A percentile compares a stretch with the other conserved stretches of the same genome.
phyloP scores from a whole-genome alignment of 2,329 filamentous ascomycete genomes.

The Phialemoniopsis sp. region DNA sequence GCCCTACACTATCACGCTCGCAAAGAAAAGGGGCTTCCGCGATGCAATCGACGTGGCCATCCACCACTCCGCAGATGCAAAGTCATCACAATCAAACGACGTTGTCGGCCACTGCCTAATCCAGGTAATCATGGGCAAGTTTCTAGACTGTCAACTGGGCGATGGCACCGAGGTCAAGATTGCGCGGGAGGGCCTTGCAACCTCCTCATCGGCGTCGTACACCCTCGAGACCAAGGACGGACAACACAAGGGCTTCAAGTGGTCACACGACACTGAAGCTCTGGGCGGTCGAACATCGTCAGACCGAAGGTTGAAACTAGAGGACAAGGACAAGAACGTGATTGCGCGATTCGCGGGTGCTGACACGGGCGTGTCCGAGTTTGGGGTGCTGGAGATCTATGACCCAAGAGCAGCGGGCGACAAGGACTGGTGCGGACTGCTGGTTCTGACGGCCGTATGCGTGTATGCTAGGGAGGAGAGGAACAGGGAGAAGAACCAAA shows the following conservation, averaged over 20 bases:
- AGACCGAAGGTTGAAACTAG: not conserved
- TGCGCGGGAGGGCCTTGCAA: not conserved
- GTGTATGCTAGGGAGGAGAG: slow-evolving; percentile 4
- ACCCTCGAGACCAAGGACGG: not conserved
- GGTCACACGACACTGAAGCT: not conserved
- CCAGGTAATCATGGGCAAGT: slow-evolving; percentile 1
- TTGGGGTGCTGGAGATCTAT: slow-evolving; percentile 3
- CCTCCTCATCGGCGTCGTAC: not conserved
- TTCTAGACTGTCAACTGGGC: not conserved
- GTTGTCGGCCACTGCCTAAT: slow-evolving; percentile 3
- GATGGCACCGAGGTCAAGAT: not conserved
- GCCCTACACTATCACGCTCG: slow-evolving; percentile 1
- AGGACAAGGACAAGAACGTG: not conserved
- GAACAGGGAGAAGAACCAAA: slow-evolving; percentile 1
- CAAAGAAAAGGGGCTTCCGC: not conserved
- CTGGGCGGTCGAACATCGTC: not conserved
- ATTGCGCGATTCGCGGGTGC: slow-evolving; percentile 1
- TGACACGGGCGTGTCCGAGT: slow-evolving; percentile 1
- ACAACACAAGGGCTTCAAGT: not conserved
- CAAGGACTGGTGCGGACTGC: slow-evolving; percentile 1
- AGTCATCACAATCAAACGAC: not conserved
- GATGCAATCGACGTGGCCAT: slow-evolving; percentile 3
- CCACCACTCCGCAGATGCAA: not conserved
- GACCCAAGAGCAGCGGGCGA: not conserved
- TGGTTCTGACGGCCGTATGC: slow-evolving; percentile 1